Percentiles rank a stretch among this genome's conserved stretches.
phyloP scores from a whole-genome alignment of 768 basidiomycete genomes.

The Amanita thiersii region DNA sequence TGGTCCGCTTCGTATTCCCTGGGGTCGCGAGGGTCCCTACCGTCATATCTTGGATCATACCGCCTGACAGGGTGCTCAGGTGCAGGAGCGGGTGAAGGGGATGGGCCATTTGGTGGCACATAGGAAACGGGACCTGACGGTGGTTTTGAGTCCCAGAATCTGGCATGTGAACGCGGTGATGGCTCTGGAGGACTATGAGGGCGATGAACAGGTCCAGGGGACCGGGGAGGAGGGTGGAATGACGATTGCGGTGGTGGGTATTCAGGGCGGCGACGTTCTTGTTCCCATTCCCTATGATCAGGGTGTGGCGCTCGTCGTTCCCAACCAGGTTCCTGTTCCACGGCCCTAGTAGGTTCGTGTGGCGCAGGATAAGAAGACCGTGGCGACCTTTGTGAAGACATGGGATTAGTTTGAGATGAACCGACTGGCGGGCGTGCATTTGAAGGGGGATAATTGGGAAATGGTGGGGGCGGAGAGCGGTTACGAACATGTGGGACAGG shows the following conservation, averaged over 20 bases:
- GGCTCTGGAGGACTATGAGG: slow-evolving; percentile 48
- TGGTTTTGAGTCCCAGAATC: slow-evolving; percentile 61
- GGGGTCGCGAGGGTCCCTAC: slow-evolving; percentile 24
- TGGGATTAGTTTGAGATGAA: slow-evolving; percentile 38
- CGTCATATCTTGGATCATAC: slow-evolving; percentile 60
- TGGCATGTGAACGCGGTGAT: slow-evolving; percentile 49
- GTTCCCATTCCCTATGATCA: slow-evolving; percentile 49
- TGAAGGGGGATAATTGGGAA: slow-evolving; percentile 38
- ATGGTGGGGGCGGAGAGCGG: slow-evolving; percentile 44
- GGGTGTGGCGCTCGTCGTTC: slow-evolving; percentile 45
- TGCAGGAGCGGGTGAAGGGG: slow-evolving; percentile 24
- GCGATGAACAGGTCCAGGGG: slow-evolving; percentile 28
- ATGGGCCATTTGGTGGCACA: slow-evolving; percentile 21
- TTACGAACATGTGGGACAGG: slow-evolving; percentile 45
- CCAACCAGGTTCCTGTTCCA: slow-evolving; percentile 51
- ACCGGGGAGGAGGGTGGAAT: slow-evolving; percentile 34
- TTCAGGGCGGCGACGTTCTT: slow-evolving; percentile 35
- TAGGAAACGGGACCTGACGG: slow-evolving; percentile 24
- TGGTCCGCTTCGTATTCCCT: slow-evolving; percentile 40
- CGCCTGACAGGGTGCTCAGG: slow-evolving; percentile 39
- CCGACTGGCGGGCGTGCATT: slow-evolving; percentile 41
- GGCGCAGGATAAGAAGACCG: slow-evolving; percentile 35
- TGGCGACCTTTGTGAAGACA: slow-evolving; percentile 51
- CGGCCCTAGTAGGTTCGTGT: slow-evolving; percentile 38
- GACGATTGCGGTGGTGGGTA: slow-evolving; percentile 26